Conservation (phyloP, 176 grass and related monocot species). For the Sorghum bicolor region DNA sequence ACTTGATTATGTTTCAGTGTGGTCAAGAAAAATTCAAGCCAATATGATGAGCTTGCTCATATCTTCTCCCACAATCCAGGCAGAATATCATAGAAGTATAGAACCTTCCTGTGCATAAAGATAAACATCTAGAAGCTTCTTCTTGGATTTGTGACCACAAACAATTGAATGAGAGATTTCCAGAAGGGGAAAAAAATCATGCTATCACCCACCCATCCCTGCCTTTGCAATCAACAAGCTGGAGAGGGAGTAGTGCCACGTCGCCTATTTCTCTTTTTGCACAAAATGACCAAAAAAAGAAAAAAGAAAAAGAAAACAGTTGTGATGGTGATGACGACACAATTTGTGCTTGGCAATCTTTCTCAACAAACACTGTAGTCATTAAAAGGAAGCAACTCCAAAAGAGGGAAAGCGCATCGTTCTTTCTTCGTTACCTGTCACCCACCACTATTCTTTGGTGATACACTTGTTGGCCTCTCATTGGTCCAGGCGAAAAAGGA, state of each 20-base stretch:
- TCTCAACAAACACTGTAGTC: neutral
- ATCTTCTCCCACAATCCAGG: neutral
- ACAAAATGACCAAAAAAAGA: neutral
- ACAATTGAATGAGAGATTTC: neutral
- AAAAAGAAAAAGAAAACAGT: neutral
- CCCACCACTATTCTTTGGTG: neutral
- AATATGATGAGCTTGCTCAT: neutral
- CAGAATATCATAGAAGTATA: neutral
- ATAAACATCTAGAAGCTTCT: neutral
- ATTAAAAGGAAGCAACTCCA: slow-evolving; percentile 5
- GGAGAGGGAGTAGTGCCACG: slow-evolving; percentile 13
- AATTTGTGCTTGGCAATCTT: neutral
- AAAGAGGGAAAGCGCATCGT: neutral
- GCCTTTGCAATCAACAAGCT: neutral
- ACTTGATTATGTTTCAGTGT: neutral
- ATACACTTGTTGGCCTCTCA: slow-evolving; percentile 30
- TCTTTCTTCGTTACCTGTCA: neutral
- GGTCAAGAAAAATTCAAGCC: neutral
- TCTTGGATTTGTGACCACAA: neutral
- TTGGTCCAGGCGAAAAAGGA: neutral
- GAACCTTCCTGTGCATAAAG: neutral
- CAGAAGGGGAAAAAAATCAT: neutral
- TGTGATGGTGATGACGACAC: neutral
- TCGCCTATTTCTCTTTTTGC: neutral
- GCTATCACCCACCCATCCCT: neutral